Conservation (phyloP, 768 basidiomycete genomes). For the Kwoniella botswanensis region DNA sequence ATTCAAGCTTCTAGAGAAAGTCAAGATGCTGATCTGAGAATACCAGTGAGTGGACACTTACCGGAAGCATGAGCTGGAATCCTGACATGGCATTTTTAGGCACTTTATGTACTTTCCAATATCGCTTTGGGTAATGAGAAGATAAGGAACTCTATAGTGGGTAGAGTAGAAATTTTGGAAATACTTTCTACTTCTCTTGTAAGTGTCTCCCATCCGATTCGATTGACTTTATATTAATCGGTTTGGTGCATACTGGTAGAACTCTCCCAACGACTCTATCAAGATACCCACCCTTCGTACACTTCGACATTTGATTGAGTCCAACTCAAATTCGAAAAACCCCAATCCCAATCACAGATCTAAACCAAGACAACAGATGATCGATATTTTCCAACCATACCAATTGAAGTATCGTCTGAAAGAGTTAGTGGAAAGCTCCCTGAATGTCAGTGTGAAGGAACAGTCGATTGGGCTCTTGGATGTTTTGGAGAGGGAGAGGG, state of each 20-base stretch:
- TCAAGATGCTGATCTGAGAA: constrained; percentile 31
- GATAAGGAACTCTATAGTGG: constrained; percentile 31
- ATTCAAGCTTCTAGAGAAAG: constrained; percentile 22
- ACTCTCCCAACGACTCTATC: constrained; percentile 31
- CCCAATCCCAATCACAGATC: constrained; percentile 3
- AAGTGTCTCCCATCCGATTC: constrained; percentile 10
- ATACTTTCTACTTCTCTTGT: constrained; percentile 44
- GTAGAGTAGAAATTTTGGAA: constrained; percentile 38
- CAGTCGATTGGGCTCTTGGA: constrained; percentile 35
- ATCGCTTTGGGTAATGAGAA: constrained; percentile 46
- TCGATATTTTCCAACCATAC: constrained; percentile 48
- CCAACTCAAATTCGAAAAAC: constrained; percentile 30
- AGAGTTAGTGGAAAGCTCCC: constrained; percentile 30
- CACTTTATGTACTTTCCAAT: constrained; percentile 42
- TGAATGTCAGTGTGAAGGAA: constrained; percentile 36
- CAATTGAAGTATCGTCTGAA: constrained; percentile 35
- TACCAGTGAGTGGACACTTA: constrained; percentile 32
- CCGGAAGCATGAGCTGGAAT: too few species aligned
- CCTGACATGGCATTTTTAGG: constrained; percentile 19
- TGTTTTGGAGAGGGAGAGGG: constrained; percentile 38
- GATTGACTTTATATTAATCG: neutral
- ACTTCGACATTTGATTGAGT: constrained; percentile 44
- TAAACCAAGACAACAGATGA: constrained; percentile 41
- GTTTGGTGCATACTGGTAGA: constrained; percentile 20
- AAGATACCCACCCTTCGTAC: constrained; percentile 40